phyloP scores from a whole-genome alignment of 768 basidiomycete genomes.

The Gloeophyllum trabeum region DNA sequence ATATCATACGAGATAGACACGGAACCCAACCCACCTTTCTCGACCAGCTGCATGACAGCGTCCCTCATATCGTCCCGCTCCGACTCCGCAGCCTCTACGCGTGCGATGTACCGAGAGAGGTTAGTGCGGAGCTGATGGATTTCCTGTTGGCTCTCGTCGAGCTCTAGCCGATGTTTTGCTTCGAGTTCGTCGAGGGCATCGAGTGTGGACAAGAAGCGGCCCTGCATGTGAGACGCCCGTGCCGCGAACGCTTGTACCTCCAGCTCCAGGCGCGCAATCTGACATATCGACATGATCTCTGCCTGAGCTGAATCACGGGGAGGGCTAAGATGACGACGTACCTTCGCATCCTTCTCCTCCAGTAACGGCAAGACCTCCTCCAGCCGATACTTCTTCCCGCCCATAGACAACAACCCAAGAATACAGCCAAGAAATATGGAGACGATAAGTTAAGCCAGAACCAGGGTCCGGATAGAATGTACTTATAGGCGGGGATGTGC shows the following conservation, averaged over 20 bases:
- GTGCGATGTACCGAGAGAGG: slow-evolving; percentile 21
- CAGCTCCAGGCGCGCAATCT: slow-evolving; percentile 19
- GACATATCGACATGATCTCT: no score
- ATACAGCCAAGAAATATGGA: no score
- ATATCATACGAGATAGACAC: slow-evolving; percentile 1
- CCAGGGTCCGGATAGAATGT: no score
- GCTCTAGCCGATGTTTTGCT: slow-evolving; percentile 26
- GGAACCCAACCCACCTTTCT: slow-evolving; percentile 39
- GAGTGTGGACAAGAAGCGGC: slow-evolving; percentile 35
- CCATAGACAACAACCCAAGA: no score
- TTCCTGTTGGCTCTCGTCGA: slow-evolving; percentile 20
- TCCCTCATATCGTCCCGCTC: slow-evolving; percentile 46
- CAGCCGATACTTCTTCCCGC: no score
- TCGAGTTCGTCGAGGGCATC: slow-evolving; percentile 37
- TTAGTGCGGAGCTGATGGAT: slow-evolving; percentile 25
- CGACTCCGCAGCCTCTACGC: slow-evolving; percentile 24
- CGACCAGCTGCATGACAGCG: slow-evolving; percentile 38
- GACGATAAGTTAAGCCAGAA: no score
- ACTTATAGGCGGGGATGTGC: no score
- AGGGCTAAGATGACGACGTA: no score
- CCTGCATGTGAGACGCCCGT: slow-evolving; percentile 29
- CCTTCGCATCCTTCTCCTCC: no score
- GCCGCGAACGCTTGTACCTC: slow-evolving; percentile 24
- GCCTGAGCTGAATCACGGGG: no score
- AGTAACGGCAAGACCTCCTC: no score